Conservation (phyloP, 2,329 filamentous ascomycete genomes). For the Claviceps maximensis region DNA sequence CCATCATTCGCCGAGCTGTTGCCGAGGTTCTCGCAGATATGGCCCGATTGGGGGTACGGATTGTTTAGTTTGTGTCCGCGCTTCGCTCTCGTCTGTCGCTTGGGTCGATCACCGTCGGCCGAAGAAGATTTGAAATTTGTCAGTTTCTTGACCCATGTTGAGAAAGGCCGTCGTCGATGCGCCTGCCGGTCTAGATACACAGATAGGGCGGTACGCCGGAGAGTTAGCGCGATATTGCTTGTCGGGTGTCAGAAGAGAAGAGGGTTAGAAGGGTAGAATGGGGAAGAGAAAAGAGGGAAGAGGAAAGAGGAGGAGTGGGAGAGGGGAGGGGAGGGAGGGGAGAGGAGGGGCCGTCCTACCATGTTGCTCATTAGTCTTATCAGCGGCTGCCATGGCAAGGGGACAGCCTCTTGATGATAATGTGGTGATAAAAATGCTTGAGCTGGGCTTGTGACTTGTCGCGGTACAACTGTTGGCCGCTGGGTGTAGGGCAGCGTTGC, state of each 20-base stretch:
- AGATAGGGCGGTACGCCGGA: background rate
- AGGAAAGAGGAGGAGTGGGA: background rate
- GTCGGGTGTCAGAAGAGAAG: background rate
- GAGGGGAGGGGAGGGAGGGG: no score
- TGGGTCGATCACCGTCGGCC: conserved; percentile 36
- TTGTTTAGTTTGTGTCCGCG: conserved; percentile 60
- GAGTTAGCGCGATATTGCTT: conserved; percentile 15
- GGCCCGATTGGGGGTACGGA: conserved; percentile 78
- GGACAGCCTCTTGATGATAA: background rate
- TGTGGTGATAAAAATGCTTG: background rate
- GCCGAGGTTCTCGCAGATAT: conserved; percentile 23
- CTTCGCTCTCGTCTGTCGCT: conserved; percentile 37
- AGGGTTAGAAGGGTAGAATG: no score
- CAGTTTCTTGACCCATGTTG: conserved; percentile 88
- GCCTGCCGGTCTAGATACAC: conserved; percentile 45
- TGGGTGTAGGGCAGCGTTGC: background rate
- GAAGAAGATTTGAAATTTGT: conserved; percentile 72
- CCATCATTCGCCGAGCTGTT: conserved; percentile 12
- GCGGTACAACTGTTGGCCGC: background rate
- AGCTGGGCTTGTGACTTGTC: background rate
- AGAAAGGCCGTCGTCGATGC: conserved; percentile 71
- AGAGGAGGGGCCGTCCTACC: conserved; percentile 1
- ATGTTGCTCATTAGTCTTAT: conserved; percentile 5
- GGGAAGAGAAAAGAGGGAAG: background rate
- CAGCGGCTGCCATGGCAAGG: conserved; percentile 4